Base-by-base conservation (phyloP, 805 yeast genomes). In the Ogataea pini region DNA sequence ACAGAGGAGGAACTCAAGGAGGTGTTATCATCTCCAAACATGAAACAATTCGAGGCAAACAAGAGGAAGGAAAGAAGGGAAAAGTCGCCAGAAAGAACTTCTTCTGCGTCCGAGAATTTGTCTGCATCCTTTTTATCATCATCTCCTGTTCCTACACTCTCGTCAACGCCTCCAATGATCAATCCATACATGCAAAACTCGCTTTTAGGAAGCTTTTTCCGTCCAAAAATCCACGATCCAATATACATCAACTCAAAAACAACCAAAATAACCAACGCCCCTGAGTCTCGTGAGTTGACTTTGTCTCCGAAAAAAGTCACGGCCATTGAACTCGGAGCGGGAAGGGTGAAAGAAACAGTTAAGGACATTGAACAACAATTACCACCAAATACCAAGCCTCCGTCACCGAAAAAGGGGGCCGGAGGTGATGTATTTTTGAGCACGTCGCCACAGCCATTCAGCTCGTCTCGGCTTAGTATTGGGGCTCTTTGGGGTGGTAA, bases 1-100 rank as follows among this genome's bases (percentile, higher is more conserved):
- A 66, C 80, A 13, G 85, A 81, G 48, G 77, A 77, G 52, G 88
- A 82, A 47, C 54, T 74, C 12, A 64, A 54, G 36, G 56, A 49
- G 42, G 48, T 44, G n/a, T 44, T 49, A 5, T 20, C 51, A 5
- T 43, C 51, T n/a, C 50, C 50, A 9, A 28, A 40, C 25, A 42
- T 41, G 47, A 46, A 41, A 20, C 42, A 38, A 12, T 14, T 16
- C 25, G 22, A 34, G 34, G 25, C 41, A 20, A 6, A 20, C 18
- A 42, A 25, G 18, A 33, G 22, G 32, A 29, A 18, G 8, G 20
- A 20, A 17, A 33, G 22, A 31, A 8, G 42, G 17, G 42, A 39
- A 17, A 10, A 27, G 8, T 27, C 34, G 16, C 42, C 42, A 4
- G 37, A 34, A 10, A 19, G 37, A 19, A 22, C 19, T 7, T 17